Evolutionary conservation across 176 grass and related monocot species (phyloP).

Genomic region (Raddia distichophylla): DNA sequence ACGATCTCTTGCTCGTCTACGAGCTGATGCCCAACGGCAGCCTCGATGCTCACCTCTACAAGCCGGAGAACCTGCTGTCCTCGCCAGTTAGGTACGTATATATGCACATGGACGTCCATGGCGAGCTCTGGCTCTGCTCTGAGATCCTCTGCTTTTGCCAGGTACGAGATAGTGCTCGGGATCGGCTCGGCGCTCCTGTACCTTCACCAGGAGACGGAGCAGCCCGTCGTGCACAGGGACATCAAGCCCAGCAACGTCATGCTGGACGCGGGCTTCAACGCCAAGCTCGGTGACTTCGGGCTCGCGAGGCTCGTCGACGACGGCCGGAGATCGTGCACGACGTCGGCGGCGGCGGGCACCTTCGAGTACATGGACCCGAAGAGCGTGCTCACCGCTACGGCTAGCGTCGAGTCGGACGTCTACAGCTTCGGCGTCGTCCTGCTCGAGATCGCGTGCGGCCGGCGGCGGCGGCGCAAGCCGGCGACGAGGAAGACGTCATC

Average conservation of each 20-base stretch:
- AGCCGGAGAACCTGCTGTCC: neutral
- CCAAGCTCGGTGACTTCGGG: too few relatives aligned
- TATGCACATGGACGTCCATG: neutral
- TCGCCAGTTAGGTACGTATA: conserved; percentile 26
- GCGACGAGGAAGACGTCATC: neutral
- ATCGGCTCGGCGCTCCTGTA: too few relatives aligned
- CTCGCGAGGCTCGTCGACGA: too few relatives aligned
- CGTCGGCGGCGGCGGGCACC: neutral
- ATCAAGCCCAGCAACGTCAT: too few relatives aligned
- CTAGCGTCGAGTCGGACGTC: neutral
- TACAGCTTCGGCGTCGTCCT: conserved; percentile 53
- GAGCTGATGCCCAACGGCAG: too few relatives aligned
- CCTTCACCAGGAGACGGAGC: too few relatives aligned
- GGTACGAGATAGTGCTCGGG: too few relatives aligned
- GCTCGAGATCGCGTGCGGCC: conserved; percentile 34
- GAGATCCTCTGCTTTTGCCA: neutral
- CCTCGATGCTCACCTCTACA: conserved; percentile 45
- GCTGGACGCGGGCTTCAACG: too few relatives aligned
- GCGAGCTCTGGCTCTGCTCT: neutral
- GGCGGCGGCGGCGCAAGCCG: neutral
- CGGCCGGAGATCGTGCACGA: too few relatives aligned
- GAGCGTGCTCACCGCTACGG: neutral
- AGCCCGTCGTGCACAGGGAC: too few relatives aligned
- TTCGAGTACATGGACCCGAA: neutral
- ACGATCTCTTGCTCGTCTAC: too few relatives aligned